These are phyloP conservation scores for Botrytis cinerea DNA, from an alignment of 2,329 filamentous ascomycete species.

Conservation along the genomic window DNA sequence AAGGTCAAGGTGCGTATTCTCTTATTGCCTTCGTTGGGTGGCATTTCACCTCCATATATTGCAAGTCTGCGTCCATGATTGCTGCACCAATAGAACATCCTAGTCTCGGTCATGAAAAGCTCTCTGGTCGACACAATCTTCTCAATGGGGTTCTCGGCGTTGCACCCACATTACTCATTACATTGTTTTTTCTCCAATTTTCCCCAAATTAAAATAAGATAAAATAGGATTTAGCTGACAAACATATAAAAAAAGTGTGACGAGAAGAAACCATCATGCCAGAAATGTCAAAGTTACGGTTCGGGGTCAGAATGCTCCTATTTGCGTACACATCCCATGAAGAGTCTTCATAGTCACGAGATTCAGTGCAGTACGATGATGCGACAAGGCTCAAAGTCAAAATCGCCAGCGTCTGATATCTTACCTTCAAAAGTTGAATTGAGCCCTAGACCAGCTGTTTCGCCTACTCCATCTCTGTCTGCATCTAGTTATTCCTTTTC, in stretches of 20 bases:
- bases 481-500: constrained; percentile 27
- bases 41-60: neutral
- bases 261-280: constrained; percentile 38
- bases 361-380: constrained; percentile 9
- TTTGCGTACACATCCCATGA: constrained; percentile 37
- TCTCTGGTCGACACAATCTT: neutral
- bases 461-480: constrained; percentile 13
- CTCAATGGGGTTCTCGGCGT: neutral
- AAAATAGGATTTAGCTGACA: neutral
- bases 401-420: constrained; percentile 22
- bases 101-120: constrained; percentile 8
- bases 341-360: constrained; percentile 22
- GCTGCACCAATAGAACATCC: constrained; percentile 10
- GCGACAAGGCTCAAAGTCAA: constrained; percentile 12
- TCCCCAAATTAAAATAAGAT: neutral
- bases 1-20: constrained; percentile 42
- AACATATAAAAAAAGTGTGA: constrained; percentile 33
- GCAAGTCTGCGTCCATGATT: neutral
- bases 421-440: constrained; percentile 19
- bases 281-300: constrained; percentile 35
- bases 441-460: constrained; percentile 10
- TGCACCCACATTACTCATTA: neutral
- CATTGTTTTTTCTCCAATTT: neutral
- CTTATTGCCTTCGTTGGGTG: neutral
- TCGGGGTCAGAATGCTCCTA: constrained; percentile 36